Conservation (phyloP, 495 filamentous ascomycete genomes). For the Coniosporium apollinis region DNA sequence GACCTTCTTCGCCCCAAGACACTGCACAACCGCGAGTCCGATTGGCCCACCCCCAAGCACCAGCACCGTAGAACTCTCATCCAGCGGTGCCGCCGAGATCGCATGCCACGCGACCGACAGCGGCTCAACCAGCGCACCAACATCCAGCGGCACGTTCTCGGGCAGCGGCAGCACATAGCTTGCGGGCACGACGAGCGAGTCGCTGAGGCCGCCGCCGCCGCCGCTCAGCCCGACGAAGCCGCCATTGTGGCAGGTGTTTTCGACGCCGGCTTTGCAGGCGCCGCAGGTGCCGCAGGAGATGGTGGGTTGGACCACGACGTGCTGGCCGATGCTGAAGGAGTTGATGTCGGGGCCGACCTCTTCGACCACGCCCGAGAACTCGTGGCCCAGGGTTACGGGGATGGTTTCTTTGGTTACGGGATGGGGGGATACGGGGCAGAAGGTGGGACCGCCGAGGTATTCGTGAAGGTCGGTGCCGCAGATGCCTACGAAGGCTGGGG, state of each 20-base stretch:
- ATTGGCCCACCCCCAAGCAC: slow-evolving; percentile 19
- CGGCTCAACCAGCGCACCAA: slow-evolving; percentile 17
- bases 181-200: slow-evolving; percentile 13
- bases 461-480: slow-evolving; percentile 18
- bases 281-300: slow-evolving; percentile 14
- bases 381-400: slow-evolving; percentile 18
- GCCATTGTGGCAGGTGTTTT: slow-evolving; percentile 15
- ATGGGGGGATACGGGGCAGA: slow-evolving; percentile 10
- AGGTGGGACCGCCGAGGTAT: slow-evolving; percentile 16
- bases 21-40: slow-evolving; percentile 16
- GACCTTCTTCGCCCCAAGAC: slow-evolving; percentile 10
- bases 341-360: slow-evolving; percentile 11
- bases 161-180: slow-evolving; percentile 8
- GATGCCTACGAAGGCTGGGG: slow-evolving; percentile 16
- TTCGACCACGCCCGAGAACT: slow-evolving; percentile 15
- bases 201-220: slow-evolving; percentile 15
- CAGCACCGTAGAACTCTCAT: slow-evolving; percentile 5
- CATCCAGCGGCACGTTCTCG: slow-evolving; percentile 12
- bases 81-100: slow-evolving; percentile 13
- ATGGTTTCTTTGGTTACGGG: slow-evolving; percentile 14
- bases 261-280: slow-evolving; percentile 11
- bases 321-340: slow-evolving; percentile 10
- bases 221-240: slow-evolving; percentile 17
- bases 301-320: slow-evolving; percentile 13
- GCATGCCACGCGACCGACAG: slow-evolving; percentile 18